A percentile compares a stretch with the other conserved stretches of the same genome.
phyloP scores from a whole-genome alignment of 2,329 filamentous ascomycete species.

The Talaromyces sp. region DNA sequence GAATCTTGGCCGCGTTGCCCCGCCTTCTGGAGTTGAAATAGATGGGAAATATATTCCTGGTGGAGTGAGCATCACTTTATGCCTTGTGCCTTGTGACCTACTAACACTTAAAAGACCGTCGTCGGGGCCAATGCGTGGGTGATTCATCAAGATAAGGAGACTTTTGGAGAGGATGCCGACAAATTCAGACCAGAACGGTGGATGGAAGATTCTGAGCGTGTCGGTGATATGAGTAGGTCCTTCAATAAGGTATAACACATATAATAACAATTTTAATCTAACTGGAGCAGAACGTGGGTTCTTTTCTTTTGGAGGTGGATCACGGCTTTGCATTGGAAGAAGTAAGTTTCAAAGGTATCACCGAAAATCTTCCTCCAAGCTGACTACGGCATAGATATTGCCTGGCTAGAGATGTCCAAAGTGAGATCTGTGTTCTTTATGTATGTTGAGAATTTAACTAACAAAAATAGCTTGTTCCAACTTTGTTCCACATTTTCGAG shows the following conservation, averaged over 20 bases:
- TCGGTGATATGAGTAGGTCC: constrained; percentile 4
- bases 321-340: constrained; percentile 12
- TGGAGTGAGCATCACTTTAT: constrained; percentile 8
- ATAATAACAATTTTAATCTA: neutral
- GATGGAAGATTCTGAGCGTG: neutral
- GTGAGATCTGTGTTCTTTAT: neutral
- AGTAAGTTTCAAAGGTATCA: constrained; percentile 9
- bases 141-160: constrained; percentile 7
- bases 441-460: neutral
- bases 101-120: neutral
- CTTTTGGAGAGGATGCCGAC: constrained; percentile 9
- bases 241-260: neutral
- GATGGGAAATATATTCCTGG: constrained; percentile 13
- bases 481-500: neutral
- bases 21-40: constrained; percentile 12
- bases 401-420: constrained; percentile 15
- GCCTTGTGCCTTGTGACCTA: neutral
- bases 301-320: constrained; percentile 14
- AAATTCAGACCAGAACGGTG: constrained; percentile 8
- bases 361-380: neutral
- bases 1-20: constrained; percentile 12
- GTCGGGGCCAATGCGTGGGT: constrained; percentile 8
- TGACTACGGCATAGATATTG: constrained; percentile 7
- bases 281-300: constrained; percentile 9
- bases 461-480: neutral